Base-by-base conservation (phyloP, 306 rosid species). In the Fragaria vesca region DNA sequence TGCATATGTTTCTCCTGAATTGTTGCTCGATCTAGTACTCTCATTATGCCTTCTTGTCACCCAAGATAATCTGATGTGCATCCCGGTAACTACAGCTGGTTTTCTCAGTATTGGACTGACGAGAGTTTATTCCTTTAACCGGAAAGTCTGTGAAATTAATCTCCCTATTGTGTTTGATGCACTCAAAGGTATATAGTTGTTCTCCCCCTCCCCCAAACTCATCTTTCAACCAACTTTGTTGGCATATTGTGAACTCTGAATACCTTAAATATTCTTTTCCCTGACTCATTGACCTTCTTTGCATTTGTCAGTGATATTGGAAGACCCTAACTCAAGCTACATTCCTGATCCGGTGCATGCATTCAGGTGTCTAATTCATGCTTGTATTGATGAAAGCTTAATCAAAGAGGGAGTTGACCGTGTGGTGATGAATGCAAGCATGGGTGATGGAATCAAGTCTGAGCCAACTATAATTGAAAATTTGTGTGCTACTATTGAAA, bases 401-500 rank as follows among this genome's bases (percentile, higher is more conserved):
- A 85, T 92, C 75, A 92, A 87, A 77, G 87, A 90, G 60, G 97
- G 97, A 51, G 90, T 94, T 76, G 93, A 89, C 70, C 87, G 81
- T 69, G 34, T 79, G 73, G 66, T 66, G 74, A 80, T 48, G 76
- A 86, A 71, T 43, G 71, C 85, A 73, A 86, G 94, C 20, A 17
- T 52, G 24, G 2, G 9, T 52, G 60, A 18, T 6, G 10, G 24
- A 52, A 52, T 6, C 85, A 86, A 40, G 80, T 83, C 94, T 30
- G 93, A 85, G 47, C 95, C 98, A 77, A 92, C 96, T 54, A 76
- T 90, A 42, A 83, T 94, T 81, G 98, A 90, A 82, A 92, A 89
- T 85, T 58, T 92, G 54, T 92, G 96, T 72, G 90, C 86, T 51
- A 89, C 82, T 77, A 72, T 85, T 63, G 94, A 89, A 81, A 87